Evolutionary conservation across 768 basidiomycete species (phyloP).

Genomic region (Ramaria sp.): DNA sequence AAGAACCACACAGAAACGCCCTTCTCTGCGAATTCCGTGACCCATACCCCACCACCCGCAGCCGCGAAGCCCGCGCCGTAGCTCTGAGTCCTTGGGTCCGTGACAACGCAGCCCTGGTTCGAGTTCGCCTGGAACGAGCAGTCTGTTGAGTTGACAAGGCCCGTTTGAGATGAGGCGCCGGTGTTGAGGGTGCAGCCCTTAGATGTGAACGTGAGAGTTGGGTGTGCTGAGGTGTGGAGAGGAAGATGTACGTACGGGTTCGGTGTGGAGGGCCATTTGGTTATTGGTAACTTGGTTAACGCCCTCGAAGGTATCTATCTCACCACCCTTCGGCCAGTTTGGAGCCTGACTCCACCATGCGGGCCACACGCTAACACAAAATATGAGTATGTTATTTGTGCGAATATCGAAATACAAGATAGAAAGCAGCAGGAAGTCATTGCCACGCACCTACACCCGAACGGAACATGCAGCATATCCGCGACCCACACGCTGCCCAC

Average conservation of each 20-base stretch:
- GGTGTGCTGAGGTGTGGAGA: background rate
- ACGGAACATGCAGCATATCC: slow-evolving; percentile 57
- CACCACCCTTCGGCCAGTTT: slow-evolving; percentile 41
- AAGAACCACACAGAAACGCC: slow-evolving; percentile 61
- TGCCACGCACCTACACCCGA: slow-evolving; percentile 6
- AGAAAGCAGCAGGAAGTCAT: too few species aligned
- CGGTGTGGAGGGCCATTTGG: slow-evolving; percentile 69
- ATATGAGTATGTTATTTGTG: background rate
- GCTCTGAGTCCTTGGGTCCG: slow-evolving; percentile 40
- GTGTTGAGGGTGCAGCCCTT: slow-evolving; percentile 1
- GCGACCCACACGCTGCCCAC: slow-evolving; percentile 56
- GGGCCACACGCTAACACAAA: slow-evolving; percentile 42
- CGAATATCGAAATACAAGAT: too few species aligned
- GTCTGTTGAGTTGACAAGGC: slow-evolving; percentile 42
- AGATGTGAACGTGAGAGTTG: too few species aligned
- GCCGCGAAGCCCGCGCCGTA: slow-evolving; percentile 61
- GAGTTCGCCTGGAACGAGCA: slow-evolving; percentile 44
- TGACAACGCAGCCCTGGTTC: slow-evolving; percentile 58
- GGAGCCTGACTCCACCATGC: slow-evolving; percentile 39
- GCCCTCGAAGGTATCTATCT: slow-evolving; percentile 77
- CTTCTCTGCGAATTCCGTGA: slow-evolving; percentile 56
- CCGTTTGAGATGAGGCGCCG: background rate
- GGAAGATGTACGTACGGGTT: slow-evolving; percentile 24
- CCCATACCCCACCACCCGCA: slow-evolving; percentile 58
- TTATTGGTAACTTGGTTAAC: slow-evolving; percentile 58